Percentiles rank a stretch among this genome's conserved stretches.
phyloP scores from a whole-genome alignment of 441 rosid genomes.

The Jatropha podagrica region DNA sequence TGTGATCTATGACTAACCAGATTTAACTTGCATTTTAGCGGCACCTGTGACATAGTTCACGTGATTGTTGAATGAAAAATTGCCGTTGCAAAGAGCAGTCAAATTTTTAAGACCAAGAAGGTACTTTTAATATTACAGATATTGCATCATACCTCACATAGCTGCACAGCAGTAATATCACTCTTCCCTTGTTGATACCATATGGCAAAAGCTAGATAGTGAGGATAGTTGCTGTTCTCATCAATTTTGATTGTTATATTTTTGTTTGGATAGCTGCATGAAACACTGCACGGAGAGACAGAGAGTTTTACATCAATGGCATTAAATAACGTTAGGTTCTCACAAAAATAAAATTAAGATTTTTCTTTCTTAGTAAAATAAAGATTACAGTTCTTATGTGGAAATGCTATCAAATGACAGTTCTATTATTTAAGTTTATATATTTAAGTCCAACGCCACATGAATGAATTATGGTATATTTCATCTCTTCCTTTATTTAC shows the following conservation, averaged over 20 bases:
- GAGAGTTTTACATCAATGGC: neutral
- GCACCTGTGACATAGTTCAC: neutral
- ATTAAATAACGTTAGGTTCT: neutral
- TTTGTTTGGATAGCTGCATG: conserved; percentile 60
- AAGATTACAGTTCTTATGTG: neutral
- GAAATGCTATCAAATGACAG: neutral
- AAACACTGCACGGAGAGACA: conserved; percentile 38
- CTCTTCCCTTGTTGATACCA: conserved; percentile 69
- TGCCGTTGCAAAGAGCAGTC: neutral
- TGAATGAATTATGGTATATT: neutral
- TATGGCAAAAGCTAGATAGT: conserved; percentile 57
- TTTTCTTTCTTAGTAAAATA: neutral
- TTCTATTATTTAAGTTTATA: neutral
- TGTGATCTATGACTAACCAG: neutral
- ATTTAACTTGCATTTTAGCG: neutral
- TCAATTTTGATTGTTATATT: conserved; percentile 64
- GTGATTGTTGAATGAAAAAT: neutral
- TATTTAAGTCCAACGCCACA: neutral
- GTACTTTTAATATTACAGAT: neutral
- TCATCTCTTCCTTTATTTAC: neutral
- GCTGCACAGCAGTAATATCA: conserved; percentile 70
- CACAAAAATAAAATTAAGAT: neutral
- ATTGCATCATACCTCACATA: conserved; percentile 52
- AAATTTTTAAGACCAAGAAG: neutral
- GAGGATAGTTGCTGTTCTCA: conserved; percentile 56